Base-by-base conservation (phyloP, 2,329 filamentous ascomycete genomes). In the Fusarium domesticum region DNA sequence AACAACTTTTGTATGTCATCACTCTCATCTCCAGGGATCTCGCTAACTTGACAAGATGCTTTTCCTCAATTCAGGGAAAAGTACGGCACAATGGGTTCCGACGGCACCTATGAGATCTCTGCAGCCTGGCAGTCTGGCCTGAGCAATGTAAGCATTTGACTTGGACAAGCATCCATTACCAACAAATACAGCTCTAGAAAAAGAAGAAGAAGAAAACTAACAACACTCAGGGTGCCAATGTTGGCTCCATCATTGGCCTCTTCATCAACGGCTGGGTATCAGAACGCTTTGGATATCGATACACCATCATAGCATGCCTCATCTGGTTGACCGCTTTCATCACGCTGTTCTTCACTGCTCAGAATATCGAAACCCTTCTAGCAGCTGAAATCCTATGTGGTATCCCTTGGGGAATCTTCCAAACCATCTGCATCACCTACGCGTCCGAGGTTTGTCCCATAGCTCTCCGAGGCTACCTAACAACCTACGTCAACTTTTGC, bases 321-420 rank as follows among this genome's bases (percentile, higher is more conserved):
- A 37, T 53, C 16, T 48, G 47, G 47, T 39, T 57, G 4, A 40
- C 45, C 0, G 55, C 10, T 10, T 56, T 52, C 34, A 57, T 58
- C 11, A 53, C 52, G 6, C 43, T 57, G 6, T 57, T 57, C 42
- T 57, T 57, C 23, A 57, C 44, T n/a, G 54, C 55, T 0, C 44
- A 47, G 12, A 58, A 58, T 10, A 45, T 57, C 7, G 41, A 51
- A 5, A 58, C 54, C 19, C 55, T 58, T 3, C 45, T 58, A 17
- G 52, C 44, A 1, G 55, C 52, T 7, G 52, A 58, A 31, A 54
- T 57, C 11, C 45, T 58, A 12, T 50, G 50, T 8, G 55, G 55
- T 18, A 35, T 58, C 1, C 54, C 55, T 0, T 56, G 52, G 50
- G 55, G 55, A 15, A 57, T 58, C 7, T 58, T 58, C 34, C 54